phyloP scores from a whole-genome alignment of 495 filamentous ascomycete genomes.

The Hyaloscypha variabilis region DNA sequence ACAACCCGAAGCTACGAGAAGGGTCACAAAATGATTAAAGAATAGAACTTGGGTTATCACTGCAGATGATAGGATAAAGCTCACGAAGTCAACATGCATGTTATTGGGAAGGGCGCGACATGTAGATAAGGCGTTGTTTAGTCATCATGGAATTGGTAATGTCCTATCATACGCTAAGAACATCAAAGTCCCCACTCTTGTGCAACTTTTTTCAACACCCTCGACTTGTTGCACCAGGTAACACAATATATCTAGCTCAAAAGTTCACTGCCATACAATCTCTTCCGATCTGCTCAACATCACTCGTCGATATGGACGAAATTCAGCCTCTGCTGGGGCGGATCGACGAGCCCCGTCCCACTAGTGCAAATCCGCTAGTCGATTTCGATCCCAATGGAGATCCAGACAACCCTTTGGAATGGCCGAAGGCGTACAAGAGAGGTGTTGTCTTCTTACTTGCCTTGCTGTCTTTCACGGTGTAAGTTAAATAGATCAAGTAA shows the following conservation, averaged over 20 bases:
- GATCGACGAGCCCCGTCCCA: conserved; percentile 26
- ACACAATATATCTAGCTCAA: background rate
- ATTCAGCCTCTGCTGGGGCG: conserved; percentile 37
- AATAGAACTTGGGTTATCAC: too few species aligned
- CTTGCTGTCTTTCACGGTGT: conserved; percentile 58
- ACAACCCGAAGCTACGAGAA: too few species aligned
- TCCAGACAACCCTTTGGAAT: conserved; percentile 55
- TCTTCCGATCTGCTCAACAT: background rate
- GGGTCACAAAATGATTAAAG: too few species aligned
- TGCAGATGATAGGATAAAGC: too few species aligned
- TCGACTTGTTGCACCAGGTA: background rate
- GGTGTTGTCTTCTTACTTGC: conserved; percentile 48
- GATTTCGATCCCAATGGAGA: conserved; percentile 51
- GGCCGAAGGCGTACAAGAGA: conserved; percentile 52
- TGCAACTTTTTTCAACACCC: background rate
- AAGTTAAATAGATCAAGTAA: conserved; percentile 25
- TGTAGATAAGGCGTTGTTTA: background rate
- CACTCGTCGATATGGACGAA: conserved; percentile 37
- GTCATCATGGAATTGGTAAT: background rate
- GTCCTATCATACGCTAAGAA: background rate
- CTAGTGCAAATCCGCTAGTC: conserved; percentile 36
- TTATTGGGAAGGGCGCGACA: background rate
- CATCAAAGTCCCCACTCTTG: background rate
- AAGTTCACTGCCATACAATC: background rate
- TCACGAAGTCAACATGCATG: too few species aligned